Evolutionary conservation across 2,329 filamentous ascomycete species (phyloP), one percentile per base, ranked within the genome.

Genomic region (Fusarium albosuccineum): DNA sequence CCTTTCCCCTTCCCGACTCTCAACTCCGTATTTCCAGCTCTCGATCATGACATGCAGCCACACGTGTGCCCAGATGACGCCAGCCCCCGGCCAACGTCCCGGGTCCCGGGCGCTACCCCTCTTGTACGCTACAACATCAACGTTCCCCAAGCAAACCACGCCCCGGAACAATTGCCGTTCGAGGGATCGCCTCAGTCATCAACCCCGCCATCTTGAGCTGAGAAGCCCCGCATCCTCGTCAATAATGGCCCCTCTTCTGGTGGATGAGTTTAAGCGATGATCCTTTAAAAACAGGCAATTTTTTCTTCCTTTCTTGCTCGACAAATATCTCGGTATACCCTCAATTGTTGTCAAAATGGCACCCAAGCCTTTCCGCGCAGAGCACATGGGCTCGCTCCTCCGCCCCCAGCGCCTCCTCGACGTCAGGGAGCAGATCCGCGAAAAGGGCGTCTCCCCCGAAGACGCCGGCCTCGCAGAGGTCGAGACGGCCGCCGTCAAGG

Each of bases 311-410:
- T 34, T 49, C 26, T 40, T 59, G 17, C 10, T 3, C 14, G 34
- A 40, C 27, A 52, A 33, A 9, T 26, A 16, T 41, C 6, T 6
- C 40, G 17, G 26, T 5, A 27, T 8, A 10, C 3, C 4, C 6
- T 8, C 17, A 11, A 9, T 11, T 11, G n/a, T 5, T 30, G 17
- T 34, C 59, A 60, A 36, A 9, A 74, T 74, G 72, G 40, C 57
- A 26, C 56, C 67, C 1, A 81, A 81, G 17, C 91, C 91, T 33
- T 93, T 92, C 82, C 86, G 91, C 72, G 91, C 91, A 50, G 91
- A 93, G 83, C 91, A 93, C 72, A 83, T 92, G 71, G 91, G 91
- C 70, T 92, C 90, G 13, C 83, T 93, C 33, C 86, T 93, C 42
- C 88, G 91, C n/a, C 91, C 91, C 7, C 80, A 89, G 62, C 62